Base-by-base conservation (phyloP, 768 basidiomycete species). In the Tremella yokohamensis region DNA sequence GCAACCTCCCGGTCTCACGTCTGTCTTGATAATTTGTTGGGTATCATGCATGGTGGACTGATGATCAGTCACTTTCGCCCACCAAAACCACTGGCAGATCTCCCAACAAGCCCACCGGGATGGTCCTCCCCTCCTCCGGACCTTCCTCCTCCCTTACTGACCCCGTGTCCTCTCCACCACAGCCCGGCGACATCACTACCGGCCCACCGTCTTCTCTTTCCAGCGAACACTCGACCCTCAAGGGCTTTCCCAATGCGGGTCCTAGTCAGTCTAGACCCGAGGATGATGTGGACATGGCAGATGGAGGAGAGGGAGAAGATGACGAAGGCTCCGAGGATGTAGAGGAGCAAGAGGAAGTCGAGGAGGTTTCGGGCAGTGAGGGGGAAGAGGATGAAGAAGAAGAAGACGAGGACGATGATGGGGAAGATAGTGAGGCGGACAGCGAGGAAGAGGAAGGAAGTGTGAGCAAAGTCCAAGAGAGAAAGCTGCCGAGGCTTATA, bases 311-410 rank as follows among this genome's bases (percentile, higher is more conserved):
- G 45, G 60, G 53, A 1, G 62, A 53, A n/a, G 61, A 58, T 2
- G 56, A 52, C 8, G 55, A 47, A 16, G 61, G 49, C n/a, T 53
- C 48, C 20, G 62, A 64, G 8, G 63, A 65, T 1, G 64, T 56
- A 1, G 62, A 64, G 13, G 67, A 65, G 6, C 58, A 51, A 2
- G 62, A 52, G 24, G 63, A 63, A 2, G 59, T 57, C n/a, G 66
- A 51, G n/a, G 61, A 58, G 7, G 63, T 54, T 2, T 52, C 47
- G 2, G 68, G 62, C 12, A 63, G 62, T 6, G 62, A 53, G 16
- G 61, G 62, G 26, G 49, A 59, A 18, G 40, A 24, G 12, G 62
- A 52, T 13, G 66, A 65, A 15, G 66, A 56, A 1, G 66, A 65
- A 4, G 62, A 63, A 1, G 65, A 64, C 13, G 59, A 58, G 19